Conservation (phyloP, 2,329 filamentous ascomycete species). For the Nannizzia gypsea region DNA sequence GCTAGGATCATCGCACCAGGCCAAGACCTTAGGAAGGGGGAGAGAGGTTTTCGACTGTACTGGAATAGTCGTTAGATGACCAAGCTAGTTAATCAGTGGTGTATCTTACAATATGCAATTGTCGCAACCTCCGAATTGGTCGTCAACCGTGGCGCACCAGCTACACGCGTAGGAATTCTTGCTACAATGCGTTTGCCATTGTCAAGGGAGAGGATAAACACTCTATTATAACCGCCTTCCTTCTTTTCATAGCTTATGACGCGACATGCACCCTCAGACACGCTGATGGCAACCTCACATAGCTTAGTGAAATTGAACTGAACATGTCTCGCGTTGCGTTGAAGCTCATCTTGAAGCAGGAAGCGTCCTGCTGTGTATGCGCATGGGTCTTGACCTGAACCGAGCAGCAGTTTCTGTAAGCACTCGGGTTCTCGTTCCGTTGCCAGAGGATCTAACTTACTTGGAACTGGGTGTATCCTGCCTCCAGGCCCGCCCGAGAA, state of each 20-base stretch:
- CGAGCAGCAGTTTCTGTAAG: no score
- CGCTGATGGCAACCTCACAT: constrained; percentile 6
- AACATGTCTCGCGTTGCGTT: constrained; percentile 7
- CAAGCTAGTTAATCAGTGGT: not conserved
- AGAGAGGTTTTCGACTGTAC: constrained; percentile 13
- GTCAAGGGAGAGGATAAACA: constrained; percentile 21
- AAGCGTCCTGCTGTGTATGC: constrained; percentile 10
- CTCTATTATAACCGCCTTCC: constrained; percentile 21
- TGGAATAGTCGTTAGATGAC: constrained; percentile 7
- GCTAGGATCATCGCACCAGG: constrained; percentile 11
- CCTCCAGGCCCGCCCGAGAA: no score
- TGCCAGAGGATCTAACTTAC: no score
- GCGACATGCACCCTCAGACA: constrained; percentile 6
- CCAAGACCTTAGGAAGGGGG: constrained; percentile 12
- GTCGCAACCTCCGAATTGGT: constrained; percentile 30
- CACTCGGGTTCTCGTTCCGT: no score
- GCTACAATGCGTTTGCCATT: constrained; percentile 12
- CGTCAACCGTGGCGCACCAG: constrained; percentile 13
- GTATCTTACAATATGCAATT: constrained; percentile 17
- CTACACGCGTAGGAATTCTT: constrained; percentile 14
- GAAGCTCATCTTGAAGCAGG: constrained; percentile 11
- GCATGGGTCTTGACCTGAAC: constrained; percentile 10
- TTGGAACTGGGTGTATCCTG: no score
- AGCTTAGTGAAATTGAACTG: constrained; percentile 11
- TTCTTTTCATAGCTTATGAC: constrained; percentile 13